Conservation (phyloP, 768 basidiomycete species). For the Tephrocybe sp. region DNA sequence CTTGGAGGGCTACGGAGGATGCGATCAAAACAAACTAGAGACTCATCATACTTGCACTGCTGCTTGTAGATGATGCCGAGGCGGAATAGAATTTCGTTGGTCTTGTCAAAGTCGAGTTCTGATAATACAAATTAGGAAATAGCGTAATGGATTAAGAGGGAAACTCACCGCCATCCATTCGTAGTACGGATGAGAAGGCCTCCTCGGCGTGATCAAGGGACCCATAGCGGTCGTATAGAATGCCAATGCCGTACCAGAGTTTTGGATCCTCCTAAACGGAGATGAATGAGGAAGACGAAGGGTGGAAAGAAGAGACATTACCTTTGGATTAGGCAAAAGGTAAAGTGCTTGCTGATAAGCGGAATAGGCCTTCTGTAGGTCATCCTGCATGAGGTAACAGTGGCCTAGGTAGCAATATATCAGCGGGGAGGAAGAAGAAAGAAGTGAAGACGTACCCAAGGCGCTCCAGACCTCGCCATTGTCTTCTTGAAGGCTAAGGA, state of each 20-base stretch:
- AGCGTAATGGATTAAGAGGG: constrained; percentile 17
- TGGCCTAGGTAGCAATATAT: constrained; percentile 58
- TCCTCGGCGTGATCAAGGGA: constrained; percentile 99
- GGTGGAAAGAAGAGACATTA: constrained; percentile 28
- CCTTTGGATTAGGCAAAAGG: constrained; percentile 93
- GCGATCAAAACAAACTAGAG: constrained; percentile 91
- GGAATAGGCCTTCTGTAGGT: constrained; percentile 96
- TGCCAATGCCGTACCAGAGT: constrained; percentile 99
- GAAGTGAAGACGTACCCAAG: constrained; percentile 55
- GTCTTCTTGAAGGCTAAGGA: constrained; percentile 86
- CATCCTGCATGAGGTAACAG: constrained; percentile 99
- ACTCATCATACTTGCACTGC: constrained; percentile 90
- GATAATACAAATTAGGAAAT: constrained; percentile 25
- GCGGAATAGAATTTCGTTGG: constrained; percentile 97
- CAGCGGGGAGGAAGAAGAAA: constrained; percentile 16
- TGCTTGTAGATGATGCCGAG: constrained; percentile 99
- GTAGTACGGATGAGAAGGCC: constrained; percentile 92
- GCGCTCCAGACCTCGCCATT: constrained; percentile 99
- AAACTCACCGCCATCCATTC: constrained; percentile 92
- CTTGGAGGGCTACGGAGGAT: constrained; percentile 95
- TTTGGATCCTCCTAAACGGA: constrained; percentile 84
- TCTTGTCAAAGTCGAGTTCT: constrained; percentile 92
- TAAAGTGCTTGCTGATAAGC: constrained; percentile 99
- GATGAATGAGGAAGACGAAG: constrained; percentile 12
- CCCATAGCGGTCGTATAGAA: constrained; percentile 97